phyloP scores from a whole-genome alignment of 1,284 basidiomycete genomes.

The Volvariella volvacea region DNA sequence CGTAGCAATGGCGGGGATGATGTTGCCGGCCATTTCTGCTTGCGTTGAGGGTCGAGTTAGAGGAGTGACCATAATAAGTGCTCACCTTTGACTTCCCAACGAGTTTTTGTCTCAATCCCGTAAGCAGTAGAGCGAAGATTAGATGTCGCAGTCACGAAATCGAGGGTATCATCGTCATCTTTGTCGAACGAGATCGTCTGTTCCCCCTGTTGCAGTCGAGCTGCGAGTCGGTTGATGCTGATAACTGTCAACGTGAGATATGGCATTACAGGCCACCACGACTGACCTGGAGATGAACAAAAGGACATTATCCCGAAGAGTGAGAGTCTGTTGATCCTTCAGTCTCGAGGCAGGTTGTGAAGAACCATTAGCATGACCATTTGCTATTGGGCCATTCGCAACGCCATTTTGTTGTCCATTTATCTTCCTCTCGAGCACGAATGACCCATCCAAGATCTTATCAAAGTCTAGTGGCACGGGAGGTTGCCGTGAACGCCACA shows the following conservation, averaged over 20 bases:
- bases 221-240: constrained; percentile 75
- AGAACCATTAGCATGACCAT: constrained; percentile 6
- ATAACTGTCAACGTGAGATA: constrained; percentile 1
- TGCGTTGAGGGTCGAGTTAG: not conserved
- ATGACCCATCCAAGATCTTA: constrained; percentile 56
- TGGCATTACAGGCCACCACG: not conserved
- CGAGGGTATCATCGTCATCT: constrained; percentile 94
- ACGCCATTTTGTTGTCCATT: constrained; percentile 16
- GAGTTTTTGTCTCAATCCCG: constrained; percentile 82
- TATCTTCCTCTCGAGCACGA: constrained; percentile 31
- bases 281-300: constrained; percentile 78
- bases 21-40: constrained; percentile 98
- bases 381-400: constrained; percentile 9
- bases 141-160: constrained; percentile 93
- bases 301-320: constrained; percentile 73
- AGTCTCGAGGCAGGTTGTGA: constrained; percentile 34
- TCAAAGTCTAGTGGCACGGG: constrained; percentile 84
- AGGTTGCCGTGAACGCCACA: constrained; percentile 89
- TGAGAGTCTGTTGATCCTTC: constrained; percentile 76
- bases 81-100: constrained; percentile 93
- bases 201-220: constrained; percentile 67
- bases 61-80: constrained; percentile 1
- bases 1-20: constrained; percentile 97
- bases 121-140: constrained; percentile 92
- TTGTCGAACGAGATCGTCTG: constrained; percentile 91